These are phyloP conservation scores for Sapria himalayana DNA, from an alignment of 345 rosid species.

Conservation along the genomic window DNA sequence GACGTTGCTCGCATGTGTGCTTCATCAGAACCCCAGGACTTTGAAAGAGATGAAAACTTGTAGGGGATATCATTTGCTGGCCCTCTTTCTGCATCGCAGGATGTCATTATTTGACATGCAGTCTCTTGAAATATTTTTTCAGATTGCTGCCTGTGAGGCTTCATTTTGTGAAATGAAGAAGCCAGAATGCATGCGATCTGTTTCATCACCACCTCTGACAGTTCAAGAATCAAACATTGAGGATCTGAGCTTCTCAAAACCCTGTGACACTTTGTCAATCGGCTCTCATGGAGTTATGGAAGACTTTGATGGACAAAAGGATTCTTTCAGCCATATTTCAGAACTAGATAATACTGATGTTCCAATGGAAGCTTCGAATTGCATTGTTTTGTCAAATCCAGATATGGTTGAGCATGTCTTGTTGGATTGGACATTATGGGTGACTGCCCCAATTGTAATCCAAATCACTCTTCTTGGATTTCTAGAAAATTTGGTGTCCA, in stretches of 20 bases:
- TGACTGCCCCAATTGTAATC: constrained; percentile 68
- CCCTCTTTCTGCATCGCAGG: constrained; percentile 76
- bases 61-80: constrained; percentile 95
- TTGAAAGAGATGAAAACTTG: constrained; percentile 86
- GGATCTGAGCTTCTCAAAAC: constrained; percentile 55
- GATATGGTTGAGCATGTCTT: constrained; percentile 99
- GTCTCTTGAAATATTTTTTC: constrained; percentile 84
- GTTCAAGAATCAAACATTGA: constrained; percentile 55
- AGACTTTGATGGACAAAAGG: constrained; percentile 77
- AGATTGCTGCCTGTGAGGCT: constrained; percentile 98
- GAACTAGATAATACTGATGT: constrained; percentile 79
- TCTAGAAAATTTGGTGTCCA: constrained; percentile 95
- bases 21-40: constrained; percentile 92
- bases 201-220: constrained; percentile 26
- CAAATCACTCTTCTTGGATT: constrained; percentile 86
- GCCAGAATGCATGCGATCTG: constrained; percentile 21
- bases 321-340: constrained; percentile 78
- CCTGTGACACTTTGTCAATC: constrained; percentile 59
- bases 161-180: constrained; percentile 89
- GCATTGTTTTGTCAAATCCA: constrained; percentile 85
- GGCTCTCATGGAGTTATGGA: constrained; percentile 95
- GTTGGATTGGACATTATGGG: constrained; percentile 99
- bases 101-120: constrained; percentile 90
- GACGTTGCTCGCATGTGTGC: constrained; percentile 70
- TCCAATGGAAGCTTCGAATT: constrained; percentile 74